These are phyloP conservation scores for Boeremia exigua DNA, from an alignment of 2,329 filamentous ascomycete genomes.

Conservation along the genomic window DNA sequence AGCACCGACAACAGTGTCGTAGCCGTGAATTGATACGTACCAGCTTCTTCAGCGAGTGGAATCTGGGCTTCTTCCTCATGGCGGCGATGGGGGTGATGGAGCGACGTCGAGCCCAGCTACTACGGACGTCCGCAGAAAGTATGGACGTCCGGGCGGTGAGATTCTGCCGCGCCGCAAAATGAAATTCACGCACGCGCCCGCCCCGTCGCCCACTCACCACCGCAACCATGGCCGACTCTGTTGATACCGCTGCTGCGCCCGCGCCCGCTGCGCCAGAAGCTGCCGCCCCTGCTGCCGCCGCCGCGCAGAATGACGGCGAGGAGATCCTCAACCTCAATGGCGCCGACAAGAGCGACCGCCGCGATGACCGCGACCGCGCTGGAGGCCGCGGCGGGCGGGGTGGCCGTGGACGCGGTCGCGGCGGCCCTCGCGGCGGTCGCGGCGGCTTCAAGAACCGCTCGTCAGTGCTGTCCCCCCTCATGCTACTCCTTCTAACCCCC, in stretches of 20 bases:
- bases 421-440: conserved; percentile 20
- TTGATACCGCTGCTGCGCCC: not conserved
- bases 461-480: too few species aligned
- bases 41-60: conserved; percentile 70
- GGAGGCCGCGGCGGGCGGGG: conserved; percentile 17
- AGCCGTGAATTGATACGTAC: too few species aligned
- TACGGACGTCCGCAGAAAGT: too few species aligned
- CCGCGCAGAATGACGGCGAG: conserved; percentile 16
- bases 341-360: conserved; percentile 21
- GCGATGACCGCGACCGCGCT: conserved; percentile 16
- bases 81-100: conserved; percentile 26
- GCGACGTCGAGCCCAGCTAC: too few species aligned
- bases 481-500: too few species aligned
- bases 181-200: conserved; percentile 3
- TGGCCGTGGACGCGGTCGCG: conserved; percentile 19
- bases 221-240: conserved; percentile 17
- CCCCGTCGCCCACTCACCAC: conserved; percentile 2
- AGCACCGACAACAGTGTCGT: too few species aligned
- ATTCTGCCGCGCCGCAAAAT: not conserved
- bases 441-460: conserved; percentile 24
- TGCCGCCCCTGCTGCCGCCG: conserved; percentile 2
- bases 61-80: conserved; percentile 60
- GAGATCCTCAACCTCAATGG: conserved; percentile 28
- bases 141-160: too few species aligned
- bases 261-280: too few species aligned